Base-by-base conservation (phyloP, 371 early-diverging fungal genomes). In the Mucor lusitanicus region DNA sequence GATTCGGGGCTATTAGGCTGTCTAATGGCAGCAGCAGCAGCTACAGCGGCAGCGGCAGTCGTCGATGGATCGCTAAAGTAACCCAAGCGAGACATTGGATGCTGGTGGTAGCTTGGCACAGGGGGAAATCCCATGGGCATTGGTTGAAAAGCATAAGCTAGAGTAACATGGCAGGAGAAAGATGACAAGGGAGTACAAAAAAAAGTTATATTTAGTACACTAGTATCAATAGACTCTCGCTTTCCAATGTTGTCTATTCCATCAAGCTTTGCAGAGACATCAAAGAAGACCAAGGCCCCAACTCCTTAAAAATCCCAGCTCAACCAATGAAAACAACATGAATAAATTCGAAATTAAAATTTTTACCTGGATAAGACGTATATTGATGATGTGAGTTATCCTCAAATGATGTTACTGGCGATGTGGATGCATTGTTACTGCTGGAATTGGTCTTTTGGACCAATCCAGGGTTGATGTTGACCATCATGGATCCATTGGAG, bases 131-230 rank as follows among this genome's bases (percentile, higher is more conserved):
- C 67, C 64, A 80, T 67, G 33, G 72, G 74, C 70, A 80, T 68
- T 44, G 78, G 68, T 42, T 74, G 73, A 59, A 79, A 79, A 28
- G 74, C 67, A 73, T 80, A 80, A 46, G 73, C 80, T 80, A 69
- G 30, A 32, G 30, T 56, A 56, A 58, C 21, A 17, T 25, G 1
- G 35, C 35, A 28, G 17, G 23, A 50, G 61, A 39, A 65, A 53
- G 40, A 25, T 21, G 21, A 46, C n/a, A 19, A 46, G 46, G 46
- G 59, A 59, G 42, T 37, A 39, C 27, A 27, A 40, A 39, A 37
- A 53, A 53, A 27, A 27, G 53, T 53, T 23, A 53, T 53, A 53
- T 53, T 53, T 53, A 53, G 53, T 53, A 53, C 25, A 27, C 53
- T 53, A 53, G 53, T 13, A 25, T 2, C 1, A 23, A 48, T 23